Evolutionary conservation across 768 basidiomycete genomes (phyloP).

Genomic region (Tricholoma hemisulphureum): DNA sequence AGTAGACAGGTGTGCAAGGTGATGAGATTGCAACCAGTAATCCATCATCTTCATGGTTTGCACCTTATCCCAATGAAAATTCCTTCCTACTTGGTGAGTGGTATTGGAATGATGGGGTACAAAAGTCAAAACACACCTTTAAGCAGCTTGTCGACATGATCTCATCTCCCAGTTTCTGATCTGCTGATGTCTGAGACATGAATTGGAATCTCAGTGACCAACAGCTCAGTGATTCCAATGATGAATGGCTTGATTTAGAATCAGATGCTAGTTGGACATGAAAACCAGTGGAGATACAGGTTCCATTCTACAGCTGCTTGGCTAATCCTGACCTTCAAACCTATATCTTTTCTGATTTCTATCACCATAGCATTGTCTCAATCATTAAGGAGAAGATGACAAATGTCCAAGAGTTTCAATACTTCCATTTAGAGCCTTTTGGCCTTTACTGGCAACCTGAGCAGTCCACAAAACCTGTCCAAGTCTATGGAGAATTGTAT

Average conservation of each 20-base stretch:
- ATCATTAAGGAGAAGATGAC: background rate
- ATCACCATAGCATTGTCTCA: conserved; percentile 15
- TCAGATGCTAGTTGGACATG: background rate
- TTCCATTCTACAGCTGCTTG: conserved; percentile 14
- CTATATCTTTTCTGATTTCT: conserved; percentile 10
- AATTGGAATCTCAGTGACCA: background rate
- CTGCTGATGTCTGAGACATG: background rate
- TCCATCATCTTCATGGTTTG: background rate
- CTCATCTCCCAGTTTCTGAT: background rate
- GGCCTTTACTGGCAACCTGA: conserved; percentile 12
- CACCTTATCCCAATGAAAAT: conserved; percentile 1
- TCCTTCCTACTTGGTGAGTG: conserved; percentile 8
- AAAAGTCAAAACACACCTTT: conserved; percentile 1
- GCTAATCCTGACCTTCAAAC: background rate
- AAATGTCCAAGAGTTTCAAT: background rate
- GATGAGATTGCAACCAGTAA: background rate
- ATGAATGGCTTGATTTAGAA: background rate
- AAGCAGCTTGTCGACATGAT: background rate
- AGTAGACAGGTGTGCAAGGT: too few species aligned
- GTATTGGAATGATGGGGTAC: conserved; percentile 3
- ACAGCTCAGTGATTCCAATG: background rate
- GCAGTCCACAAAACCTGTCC: background rate
- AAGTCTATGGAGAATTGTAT: background rate
- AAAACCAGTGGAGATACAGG: background rate
- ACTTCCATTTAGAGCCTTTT: background rate